A percentile compares a stretch with the other conserved stretches of the same genome.
These are phyloP conservation scores for Aspergillus udagawae DNA, from an alignment of 2,329 filamentous ascomycete species.

Conservation along the genomic window DNA sequence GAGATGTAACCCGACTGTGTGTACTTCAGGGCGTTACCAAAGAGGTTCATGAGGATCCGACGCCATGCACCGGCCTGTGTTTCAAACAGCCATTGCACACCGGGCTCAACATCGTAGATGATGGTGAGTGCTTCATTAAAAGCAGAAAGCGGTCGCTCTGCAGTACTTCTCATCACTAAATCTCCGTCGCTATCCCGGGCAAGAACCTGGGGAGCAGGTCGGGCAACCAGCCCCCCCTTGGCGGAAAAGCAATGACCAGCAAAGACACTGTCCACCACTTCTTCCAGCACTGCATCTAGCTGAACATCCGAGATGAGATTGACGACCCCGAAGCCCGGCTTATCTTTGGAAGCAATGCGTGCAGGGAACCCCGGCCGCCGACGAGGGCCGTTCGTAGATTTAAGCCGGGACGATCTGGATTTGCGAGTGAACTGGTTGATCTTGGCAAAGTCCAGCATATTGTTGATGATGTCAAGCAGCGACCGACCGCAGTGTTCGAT, in stretches of 20 bases:
- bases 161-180: background rate
- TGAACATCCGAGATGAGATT: constrained; percentile 10
- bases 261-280: constrained; percentile 23
- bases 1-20: constrained; percentile 41
- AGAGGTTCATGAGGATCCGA: constrained; percentile 47
- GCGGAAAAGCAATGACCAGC: constrained; percentile 21
- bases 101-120: constrained; percentile 41
- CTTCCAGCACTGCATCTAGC: constrained; percentile 21
- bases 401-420: background rate
- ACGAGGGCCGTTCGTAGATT: background rate
- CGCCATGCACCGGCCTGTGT: constrained; percentile 47
- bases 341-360: background rate
- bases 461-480: constrained; percentile 40
- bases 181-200: background rate
- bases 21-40: constrained; percentile 49
- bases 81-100: constrained; percentile 40
- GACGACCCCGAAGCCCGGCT: background rate
- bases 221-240: background rate
- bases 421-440: constrained; percentile 19
- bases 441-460: constrained; percentile 31
- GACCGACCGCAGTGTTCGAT: constrained; percentile 41
- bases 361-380: constrained; percentile 1
- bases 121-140: constrained; percentile 13
- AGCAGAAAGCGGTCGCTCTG: background rate
- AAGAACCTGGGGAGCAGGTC: background rate